Conservation (phyloP, 2,329 filamentous ascomycete genomes). For the Ambrosiella xylebori region DNA sequence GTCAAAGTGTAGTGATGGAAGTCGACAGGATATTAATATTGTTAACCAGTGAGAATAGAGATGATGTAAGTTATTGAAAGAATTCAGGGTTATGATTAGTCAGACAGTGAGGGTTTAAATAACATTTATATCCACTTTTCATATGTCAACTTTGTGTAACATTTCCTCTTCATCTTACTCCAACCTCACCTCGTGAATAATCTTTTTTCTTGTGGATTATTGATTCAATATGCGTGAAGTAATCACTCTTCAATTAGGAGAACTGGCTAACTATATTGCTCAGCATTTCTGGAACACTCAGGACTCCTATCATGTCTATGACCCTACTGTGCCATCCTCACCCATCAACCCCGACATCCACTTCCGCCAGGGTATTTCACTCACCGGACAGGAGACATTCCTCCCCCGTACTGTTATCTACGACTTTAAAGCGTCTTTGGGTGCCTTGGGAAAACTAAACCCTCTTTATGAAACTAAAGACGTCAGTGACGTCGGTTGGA, state of each 20-base stretch:
- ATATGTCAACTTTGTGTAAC: neutral
- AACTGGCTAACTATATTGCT: slow-evolving; percentile 80
- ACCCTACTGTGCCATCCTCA: slow-evolving; percentile 23
- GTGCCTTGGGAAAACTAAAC: slow-evolving; percentile 72
- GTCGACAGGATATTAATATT: neutral
- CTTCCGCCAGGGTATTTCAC: slow-evolving; percentile 67
- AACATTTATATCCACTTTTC: neutral
- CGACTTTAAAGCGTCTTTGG: slow-evolving; percentile 86
- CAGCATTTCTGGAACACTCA: slow-evolving; percentile 98
- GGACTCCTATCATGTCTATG: slow-evolving; percentile 96
- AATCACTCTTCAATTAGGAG: slow-evolving; percentile 80
- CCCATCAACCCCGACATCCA: slow-evolving; percentile 46
- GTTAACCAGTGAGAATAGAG: no score
- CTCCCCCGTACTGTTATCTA: slow-evolving; percentile 86
- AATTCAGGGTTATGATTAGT: neutral
- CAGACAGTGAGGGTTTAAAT: neutral
- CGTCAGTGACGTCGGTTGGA: neutral
- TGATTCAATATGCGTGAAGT: slow-evolving; percentile 39
- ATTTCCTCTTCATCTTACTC: no score
- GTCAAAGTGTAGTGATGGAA: neutral
- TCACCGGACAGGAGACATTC: slow-evolving; percentile 77
- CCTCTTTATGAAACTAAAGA: slow-evolving; percentile 44
- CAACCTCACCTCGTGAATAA: no score
- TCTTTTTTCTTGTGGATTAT: neutral
- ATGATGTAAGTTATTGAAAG: no score